Evolutionary conservation across 768 basidiomycete genomes (phyloP).

Genomic region (Hygrophorus pudorinus): DNA sequence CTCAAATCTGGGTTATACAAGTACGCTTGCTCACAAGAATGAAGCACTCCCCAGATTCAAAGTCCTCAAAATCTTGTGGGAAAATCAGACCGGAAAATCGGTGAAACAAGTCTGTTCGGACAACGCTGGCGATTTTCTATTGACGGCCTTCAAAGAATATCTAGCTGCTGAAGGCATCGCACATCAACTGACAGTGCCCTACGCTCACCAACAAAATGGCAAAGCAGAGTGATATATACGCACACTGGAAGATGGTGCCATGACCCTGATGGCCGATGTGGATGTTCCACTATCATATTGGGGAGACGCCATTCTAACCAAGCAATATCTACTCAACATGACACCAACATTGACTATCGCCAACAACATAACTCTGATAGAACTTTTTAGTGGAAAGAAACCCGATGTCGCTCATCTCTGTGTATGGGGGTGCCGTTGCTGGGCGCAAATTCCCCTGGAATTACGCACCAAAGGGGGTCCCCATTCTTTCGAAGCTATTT

Average conservation of each 20-base stretch:
- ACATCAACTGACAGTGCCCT: slow-evolving; percentile 11
- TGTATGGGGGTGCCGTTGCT: slow-evolving; percentile 22
- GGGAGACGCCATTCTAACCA: slow-evolving; percentile 15
- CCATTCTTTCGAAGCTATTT: slow-evolving; percentile 14
- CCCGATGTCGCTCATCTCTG: slow-evolving; percentile 19
- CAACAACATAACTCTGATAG: slow-evolving; percentile 11
- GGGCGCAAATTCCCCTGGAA: slow-evolving; percentile 20
- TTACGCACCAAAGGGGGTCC: slow-evolving; percentile 17
- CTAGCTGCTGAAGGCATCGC: slow-evolving; percentile 13
- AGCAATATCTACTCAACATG: slow-evolving; percentile 14
- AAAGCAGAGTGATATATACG: slow-evolving; percentile 20
- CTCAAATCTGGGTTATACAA: neutral
- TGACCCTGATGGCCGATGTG: slow-evolving; percentile 15
- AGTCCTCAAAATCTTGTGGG: no score
- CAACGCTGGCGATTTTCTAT: slow-evolving; percentile 4
- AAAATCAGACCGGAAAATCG: neutral
- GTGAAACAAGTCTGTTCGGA: neutral
- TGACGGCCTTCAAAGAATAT: slow-evolving; percentile 2
- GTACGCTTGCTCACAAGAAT: no score
- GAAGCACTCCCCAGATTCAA: no score
- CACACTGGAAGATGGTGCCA: slow-evolving; percentile 16
- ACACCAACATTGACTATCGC: slow-evolving; percentile 17
- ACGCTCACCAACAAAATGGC: no score
- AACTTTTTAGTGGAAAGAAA: slow-evolving; percentile 12
- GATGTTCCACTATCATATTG: slow-evolving; percentile 11